phyloP scores from a whole-genome alignment of 176 grass and related monocot species.

The Oryza glumipatula region DNA sequence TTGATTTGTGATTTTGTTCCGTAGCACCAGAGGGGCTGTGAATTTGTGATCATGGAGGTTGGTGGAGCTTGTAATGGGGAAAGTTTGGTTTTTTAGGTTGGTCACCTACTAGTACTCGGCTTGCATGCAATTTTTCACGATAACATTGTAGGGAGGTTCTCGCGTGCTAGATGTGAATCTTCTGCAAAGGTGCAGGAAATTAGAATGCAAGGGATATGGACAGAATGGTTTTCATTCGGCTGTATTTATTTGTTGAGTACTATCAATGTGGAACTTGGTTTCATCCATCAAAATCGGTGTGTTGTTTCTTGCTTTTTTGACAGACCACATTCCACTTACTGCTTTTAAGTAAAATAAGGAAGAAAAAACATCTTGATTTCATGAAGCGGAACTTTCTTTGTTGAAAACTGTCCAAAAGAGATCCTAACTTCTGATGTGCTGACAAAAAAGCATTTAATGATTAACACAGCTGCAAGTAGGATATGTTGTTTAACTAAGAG shows the following conservation, averaged over 20 bases:
- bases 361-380: neutral
- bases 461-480: neutral
- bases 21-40: neutral
- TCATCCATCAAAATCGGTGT: neutral
- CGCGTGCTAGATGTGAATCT: neutral
- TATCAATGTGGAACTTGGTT: neutral
- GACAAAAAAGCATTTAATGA: neutral
- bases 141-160: neutral
- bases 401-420: neutral
- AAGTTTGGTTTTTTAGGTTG: slow-evolving; percentile 4
- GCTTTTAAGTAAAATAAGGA: neutral
- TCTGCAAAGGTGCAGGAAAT: neutral
- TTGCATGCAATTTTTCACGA: neutral
- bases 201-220: neutral
- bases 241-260: neutral
- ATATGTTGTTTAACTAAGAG: neutral
- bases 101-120: neutral
- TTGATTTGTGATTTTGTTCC: neutral
- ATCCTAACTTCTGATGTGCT: neutral
- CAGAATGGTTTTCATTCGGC: neutral
- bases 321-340: neutral
- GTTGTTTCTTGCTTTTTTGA: slow-evolving; percentile 2
- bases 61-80: slow-evolving; percentile 4
- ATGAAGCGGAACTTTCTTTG: neutral
- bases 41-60: slow-evolving; percentile 9